Percentiles rank a stretch among this genome's conserved stretches.
phyloP scores from a whole-genome alignment of 2,329 filamentous ascomycete species.

The Coccinonectria pachysandricola region DNA sequence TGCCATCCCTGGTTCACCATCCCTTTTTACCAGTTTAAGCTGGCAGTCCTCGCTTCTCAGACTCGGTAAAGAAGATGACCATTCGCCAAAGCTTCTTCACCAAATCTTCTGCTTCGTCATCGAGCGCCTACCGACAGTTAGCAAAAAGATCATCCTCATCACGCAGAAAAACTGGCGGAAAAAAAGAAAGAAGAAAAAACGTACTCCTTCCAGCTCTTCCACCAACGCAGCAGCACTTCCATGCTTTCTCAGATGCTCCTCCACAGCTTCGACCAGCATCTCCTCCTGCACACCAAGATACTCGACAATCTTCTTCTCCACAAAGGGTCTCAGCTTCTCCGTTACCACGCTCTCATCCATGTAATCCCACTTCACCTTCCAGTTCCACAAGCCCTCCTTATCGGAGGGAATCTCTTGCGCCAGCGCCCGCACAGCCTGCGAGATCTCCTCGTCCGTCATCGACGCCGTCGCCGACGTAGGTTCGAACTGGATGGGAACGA shows the following conservation, averaged over 20 bases:
- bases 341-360: slow-evolving; percentile 71
- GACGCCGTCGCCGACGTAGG: slow-evolving; percentile 48
- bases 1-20: background rate
- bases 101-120: slow-evolving; percentile 87
- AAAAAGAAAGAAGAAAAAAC: slow-evolving; percentile 22
- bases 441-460: slow-evolving; percentile 79
- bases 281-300: slow-evolving; percentile 95
- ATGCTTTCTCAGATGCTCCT: slow-evolving; percentile 71
- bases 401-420: slow-evolving; percentile 85
- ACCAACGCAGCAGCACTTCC: slow-evolving; percentile 70
- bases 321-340: slow-evolving; percentile 85
- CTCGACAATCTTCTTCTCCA: slow-evolving; percentile 97
- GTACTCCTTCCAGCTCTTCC: slow-evolving; percentile 73
- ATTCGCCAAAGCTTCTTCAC: slow-evolving; percentile 98
- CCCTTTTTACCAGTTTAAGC: slow-evolving; percentile 33
- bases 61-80: slow-evolving; percentile 96
- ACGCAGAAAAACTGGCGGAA: slow-evolving; percentile 1
- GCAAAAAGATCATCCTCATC: slow-evolving; percentile 2
- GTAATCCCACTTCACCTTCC: slow-evolving; percentile 86
- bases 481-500: slow-evolving; percentile 77
- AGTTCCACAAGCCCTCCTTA: slow-evolving; percentile 80
- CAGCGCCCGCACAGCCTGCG: slow-evolving; percentile 68
- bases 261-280: slow-evolving; percentile 84
- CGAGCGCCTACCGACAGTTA: slow-evolving; percentile 53
- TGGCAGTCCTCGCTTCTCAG: slow-evolving; percentile 78